Base-by-base conservation (phyloP, 225 moss, liverwort and hornwort species). In the Neckera pumila region DNA sequence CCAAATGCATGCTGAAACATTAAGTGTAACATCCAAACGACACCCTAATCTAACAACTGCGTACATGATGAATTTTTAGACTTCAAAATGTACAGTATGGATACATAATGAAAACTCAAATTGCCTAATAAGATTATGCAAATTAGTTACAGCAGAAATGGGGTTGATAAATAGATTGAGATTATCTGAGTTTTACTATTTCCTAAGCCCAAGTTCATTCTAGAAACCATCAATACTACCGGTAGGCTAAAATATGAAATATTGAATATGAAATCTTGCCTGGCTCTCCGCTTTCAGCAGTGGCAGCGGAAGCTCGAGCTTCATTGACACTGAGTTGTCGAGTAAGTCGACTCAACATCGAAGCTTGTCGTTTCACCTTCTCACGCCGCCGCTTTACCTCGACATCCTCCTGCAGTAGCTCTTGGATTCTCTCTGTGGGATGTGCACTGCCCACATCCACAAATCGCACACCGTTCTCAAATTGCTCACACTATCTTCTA, bases 301-400 rank as follows among this genome's bases (percentile, higher is more conserved):
- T 88, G 27, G 92, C 87, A 54, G 92, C 92, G 59, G 97, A 92
- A 88, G 98, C 97, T 74, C 96, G 96, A 82, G 98, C 97, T 88
- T 99, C 98, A 82, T 97, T 95, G 33, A 96, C 59, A 88, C 97
- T 99, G 57, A 99, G 94, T 90, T 99, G 98, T 59, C 93, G 91
- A n/a, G 95, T 99, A 54, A 99, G 94, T 72, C 93, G 94, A 45
- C 45, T 89, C 89, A 99, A 85, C 79, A 96, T 88, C 75, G 95
- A 92, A 56, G 95, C 93, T 91, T 99, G 98, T 49, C 94, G 92
- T 88, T 95, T 94, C 61, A 90, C 90, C 85, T 92, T 93, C 87
- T 99, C 98, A 75, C 98, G 96, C 8, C 98, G 96, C 64, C 93
- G 94, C 92, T 96, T 97, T 58, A 97, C 96, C 42, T 80, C 91